These are phyloP conservation scores for Microbotryum intermedium DNA, from an alignment of 1,284 basidiomycete species.

Conservation along the genomic window DNA sequence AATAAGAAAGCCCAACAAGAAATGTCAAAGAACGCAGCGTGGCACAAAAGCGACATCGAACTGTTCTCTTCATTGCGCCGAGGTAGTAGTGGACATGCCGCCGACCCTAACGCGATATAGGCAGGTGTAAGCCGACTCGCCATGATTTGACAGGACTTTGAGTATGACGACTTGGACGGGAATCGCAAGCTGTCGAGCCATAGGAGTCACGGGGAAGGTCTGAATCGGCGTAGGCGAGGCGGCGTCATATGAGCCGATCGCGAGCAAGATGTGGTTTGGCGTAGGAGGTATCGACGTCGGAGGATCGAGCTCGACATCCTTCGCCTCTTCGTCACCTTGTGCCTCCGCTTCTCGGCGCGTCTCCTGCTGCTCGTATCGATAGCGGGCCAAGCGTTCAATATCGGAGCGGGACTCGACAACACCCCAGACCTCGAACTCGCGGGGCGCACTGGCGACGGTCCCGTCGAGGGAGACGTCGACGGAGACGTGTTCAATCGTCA, in stretches of 20 bases:
- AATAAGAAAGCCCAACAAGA: too few species aligned
- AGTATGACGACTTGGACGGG: slow-evolving; percentile 75
- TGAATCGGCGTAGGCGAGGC: slow-evolving; percentile 61
- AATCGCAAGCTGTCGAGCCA: slow-evolving; percentile 58
- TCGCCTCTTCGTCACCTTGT: slow-evolving; percentile 32
- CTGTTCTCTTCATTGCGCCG: not conserved
- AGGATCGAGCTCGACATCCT: slow-evolving; percentile 37
- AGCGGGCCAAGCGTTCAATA: slow-evolving; percentile 47
- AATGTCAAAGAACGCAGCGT: too few species aligned
- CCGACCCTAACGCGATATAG: slow-evolving; percentile 70
- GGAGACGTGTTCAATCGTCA: slow-evolving; percentile 83
- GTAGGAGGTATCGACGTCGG: slow-evolving; percentile 47
- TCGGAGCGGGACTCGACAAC: slow-evolving; percentile 69
- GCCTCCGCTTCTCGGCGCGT: slow-evolving; percentile 8
- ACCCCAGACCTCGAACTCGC: slow-evolving; percentile 80
- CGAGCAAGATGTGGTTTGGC: slow-evolving; percentile 60
- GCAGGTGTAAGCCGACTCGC: slow-evolving; percentile 71
- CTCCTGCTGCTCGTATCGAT: slow-evolving; percentile 22
- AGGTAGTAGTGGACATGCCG: slow-evolving; percentile 4
- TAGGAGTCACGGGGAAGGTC: slow-evolving; percentile 67
- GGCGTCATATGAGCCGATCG: slow-evolving; percentile 71
- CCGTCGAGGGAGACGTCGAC: slow-evolving; percentile 56
- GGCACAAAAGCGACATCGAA: too few species aligned
- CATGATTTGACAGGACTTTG: slow-evolving; percentile 76
- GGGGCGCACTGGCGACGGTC: slow-evolving; percentile 69